These are phyloP conservation scores for Pyrenophora tritici-repentis DNA, from an alignment of 2,329 filamentous ascomycete species.

Conservation along the genomic window DNA sequence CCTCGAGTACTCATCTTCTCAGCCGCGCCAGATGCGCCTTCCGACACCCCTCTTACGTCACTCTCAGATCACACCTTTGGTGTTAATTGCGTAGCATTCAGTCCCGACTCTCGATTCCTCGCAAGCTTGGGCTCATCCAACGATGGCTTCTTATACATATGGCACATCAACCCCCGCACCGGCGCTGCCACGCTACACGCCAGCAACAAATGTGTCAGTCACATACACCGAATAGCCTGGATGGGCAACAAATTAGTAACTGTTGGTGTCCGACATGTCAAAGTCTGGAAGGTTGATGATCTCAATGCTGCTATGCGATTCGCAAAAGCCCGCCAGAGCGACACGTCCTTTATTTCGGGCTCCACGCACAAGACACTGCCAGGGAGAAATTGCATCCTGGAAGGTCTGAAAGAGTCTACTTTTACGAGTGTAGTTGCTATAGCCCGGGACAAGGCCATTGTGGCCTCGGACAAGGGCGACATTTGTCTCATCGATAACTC, in stretches of 20 bases:
- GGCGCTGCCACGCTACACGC: conserved; percentile 78
- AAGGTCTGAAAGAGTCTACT: conserved; percentile 77
- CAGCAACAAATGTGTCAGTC: conserved; percentile 91
- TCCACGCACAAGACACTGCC: conserved; percentile 66
- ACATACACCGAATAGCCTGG: conserved; percentile 87
- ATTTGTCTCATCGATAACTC: conserved; percentile 86
- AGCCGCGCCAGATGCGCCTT: conserved; percentile 73
- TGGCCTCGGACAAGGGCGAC: conserved; percentile 86
- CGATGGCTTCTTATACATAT: conserved; percentile 92
- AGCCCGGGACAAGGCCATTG: conserved; percentile 73
- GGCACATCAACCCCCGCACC: conserved; percentile 81
- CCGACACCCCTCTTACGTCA: conserved; percentile 80
- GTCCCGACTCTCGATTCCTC: conserved; percentile 80
- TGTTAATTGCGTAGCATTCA: conserved; percentile 87
- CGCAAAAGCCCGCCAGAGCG: conserved; percentile 41
- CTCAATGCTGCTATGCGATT: conserved; percentile 55
- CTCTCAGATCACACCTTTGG: conserved; percentile 90
- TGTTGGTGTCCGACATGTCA: conserved; percentile 87
- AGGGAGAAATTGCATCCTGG: conserved; percentile 86
- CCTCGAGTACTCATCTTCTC: conserved; percentile 91
- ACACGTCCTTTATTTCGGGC: conserved; percentile 52
- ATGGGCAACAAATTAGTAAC: conserved; percentile 83
- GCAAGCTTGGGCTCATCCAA: conserved; percentile 88
- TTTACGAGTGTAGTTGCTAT: conserved; percentile 80
- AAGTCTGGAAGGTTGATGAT: conserved; percentile 88